Evolutionary conservation across 116 monocot species (phyloP).

Genomic region (Iris pallida): DNA sequence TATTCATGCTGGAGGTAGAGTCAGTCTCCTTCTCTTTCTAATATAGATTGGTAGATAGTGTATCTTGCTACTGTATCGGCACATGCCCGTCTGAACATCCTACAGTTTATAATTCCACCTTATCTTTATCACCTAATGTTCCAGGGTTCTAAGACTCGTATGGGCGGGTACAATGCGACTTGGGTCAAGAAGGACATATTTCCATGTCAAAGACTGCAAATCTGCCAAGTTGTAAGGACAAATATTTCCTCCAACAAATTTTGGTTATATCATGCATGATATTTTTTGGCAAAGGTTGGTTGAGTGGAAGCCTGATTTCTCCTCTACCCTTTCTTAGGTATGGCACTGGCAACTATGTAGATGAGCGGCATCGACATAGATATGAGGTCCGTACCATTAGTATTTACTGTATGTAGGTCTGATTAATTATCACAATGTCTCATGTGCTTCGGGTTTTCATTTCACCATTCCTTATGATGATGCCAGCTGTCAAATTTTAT

Average conservation of each 20-base stretch:
- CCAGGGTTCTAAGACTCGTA: conserved; percentile 50
- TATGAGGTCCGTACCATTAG: conserved; percentile 30
- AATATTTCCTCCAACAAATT: neutral
- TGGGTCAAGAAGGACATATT: conserved; percentile 44
- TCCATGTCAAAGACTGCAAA: conserved; percentile 30
- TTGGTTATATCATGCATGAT: conserved; percentile 1
- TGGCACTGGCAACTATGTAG: conserved; percentile 27
- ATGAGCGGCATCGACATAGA: conserved; percentile 50
- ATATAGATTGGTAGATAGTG: no score
- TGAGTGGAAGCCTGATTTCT: conserved; percentile 3
- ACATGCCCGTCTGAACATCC: neutral
- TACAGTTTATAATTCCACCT: neutral
- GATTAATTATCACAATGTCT: neutral
- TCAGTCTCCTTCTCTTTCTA: no score
- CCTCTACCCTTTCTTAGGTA: conserved; percentile 25
- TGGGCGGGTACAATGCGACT: conserved; percentile 54
- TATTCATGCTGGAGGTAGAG: conserved; percentile 42
- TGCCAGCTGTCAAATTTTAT: neutral
- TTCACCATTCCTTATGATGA: neutral
- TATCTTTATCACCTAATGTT: conserved; percentile 7
- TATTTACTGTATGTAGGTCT: neutral
- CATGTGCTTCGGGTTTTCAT: neutral
- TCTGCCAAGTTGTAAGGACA: conserved; percentile 50
- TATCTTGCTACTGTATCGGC: neutral
- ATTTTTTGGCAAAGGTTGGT: neutral